phyloP scores from a whole-genome alignment of 2,329 filamentous ascomycete species.

The Botryosphaeria agaves region DNA sequence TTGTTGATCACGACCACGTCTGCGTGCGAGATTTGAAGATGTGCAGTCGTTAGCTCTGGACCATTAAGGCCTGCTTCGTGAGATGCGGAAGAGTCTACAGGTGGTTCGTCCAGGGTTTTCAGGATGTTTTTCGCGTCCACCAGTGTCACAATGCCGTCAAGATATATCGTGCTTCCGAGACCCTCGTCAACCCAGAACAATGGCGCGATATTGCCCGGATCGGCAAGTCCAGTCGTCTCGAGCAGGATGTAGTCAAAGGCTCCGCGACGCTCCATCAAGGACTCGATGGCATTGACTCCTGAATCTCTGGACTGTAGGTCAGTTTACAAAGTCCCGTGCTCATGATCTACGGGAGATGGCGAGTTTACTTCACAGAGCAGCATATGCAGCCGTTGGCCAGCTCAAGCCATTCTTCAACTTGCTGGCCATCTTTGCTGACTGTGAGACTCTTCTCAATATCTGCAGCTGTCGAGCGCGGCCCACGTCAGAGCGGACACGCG shows the following conservation, averaged over 20 bases:
- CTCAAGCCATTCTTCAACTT: conserved; percentile 88
- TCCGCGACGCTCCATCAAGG: conserved; percentile 83
- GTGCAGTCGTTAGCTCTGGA: conserved; percentile 72
- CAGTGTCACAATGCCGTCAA: conserved; percentile 90
- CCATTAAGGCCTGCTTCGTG: conserved; percentile 34
- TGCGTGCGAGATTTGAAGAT: conserved; percentile 91
- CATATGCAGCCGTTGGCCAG: conserved; percentile 95
- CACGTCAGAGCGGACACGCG: too few species aligned
- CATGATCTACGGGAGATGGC: neutral
- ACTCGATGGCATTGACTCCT: conserved; percentile 88
- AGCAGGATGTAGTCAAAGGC: conserved; percentile 95
- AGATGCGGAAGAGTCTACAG: conserved; percentile 21
- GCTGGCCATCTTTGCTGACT: conserved; percentile 64
- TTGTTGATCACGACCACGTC: conserved; percentile 95
- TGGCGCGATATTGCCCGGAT: conserved; percentile 88
- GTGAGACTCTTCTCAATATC: conserved; percentile 96
- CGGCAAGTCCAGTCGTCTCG: conserved; percentile 87
- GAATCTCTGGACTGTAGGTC: conserved; percentile 43
- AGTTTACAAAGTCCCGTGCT: neutral
- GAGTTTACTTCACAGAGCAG: conserved; percentile 72
- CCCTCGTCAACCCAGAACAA: conserved; percentile 97
- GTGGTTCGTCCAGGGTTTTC: conserved; percentile 55
- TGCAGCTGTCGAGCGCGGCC: too few species aligned
- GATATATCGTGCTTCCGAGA: conserved; percentile 83
- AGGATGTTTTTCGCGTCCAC: conserved; percentile 92